These are phyloP conservation scores for Rhizopus microsporus DNA, from an alignment of 371 early-diverging fungal species.

Conservation along the genomic window DNA sequence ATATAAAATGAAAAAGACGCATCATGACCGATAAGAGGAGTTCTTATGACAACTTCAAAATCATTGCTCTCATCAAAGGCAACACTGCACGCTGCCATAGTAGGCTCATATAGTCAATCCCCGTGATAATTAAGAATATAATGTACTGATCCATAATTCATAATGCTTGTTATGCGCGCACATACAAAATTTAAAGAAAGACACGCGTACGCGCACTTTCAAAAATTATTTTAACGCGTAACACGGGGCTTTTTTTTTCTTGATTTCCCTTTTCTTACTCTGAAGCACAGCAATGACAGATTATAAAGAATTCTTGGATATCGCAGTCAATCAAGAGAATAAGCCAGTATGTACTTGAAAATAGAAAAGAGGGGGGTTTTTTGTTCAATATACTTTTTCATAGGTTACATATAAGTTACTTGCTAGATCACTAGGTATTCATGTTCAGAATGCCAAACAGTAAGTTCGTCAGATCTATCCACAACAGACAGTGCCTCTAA, in stretches of 20 bases:
- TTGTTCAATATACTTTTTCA: background rate
- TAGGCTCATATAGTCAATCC: too few relatives aligned
- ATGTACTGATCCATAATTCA: too few relatives aligned
- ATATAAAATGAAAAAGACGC: too few relatives aligned
- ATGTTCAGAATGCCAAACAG: constrained; percentile 25
- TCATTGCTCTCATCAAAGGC: too few relatives aligned
- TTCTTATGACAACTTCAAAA: too few relatives aligned
- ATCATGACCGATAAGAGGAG: too few relatives aligned
- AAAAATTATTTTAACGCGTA: too few relatives aligned
- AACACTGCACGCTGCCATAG: too few relatives aligned
- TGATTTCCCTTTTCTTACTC: background rate
- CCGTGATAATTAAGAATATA: too few relatives aligned
- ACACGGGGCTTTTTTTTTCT: background rate
- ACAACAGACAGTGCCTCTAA: background rate
- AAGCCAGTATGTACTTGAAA: constrained; percentile 19
- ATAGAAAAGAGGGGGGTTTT: background rate
- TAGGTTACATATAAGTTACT: constrained; percentile 26
- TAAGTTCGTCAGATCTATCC: constrained; percentile 1
- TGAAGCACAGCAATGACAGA: constrained; percentile 8
- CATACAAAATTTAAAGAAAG: too few relatives aligned
- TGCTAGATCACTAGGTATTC: constrained; percentile 18
- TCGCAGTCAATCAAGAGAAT: constrained; percentile 20
- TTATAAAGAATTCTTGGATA: constrained; percentile 17
- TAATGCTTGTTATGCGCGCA: too few relatives aligned
- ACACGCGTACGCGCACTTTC: too few relatives aligned